These are phyloP conservation scores for Fusarium citri DNA, from an alignment of 2,329 filamentous ascomycete species.

Conservation along the genomic window DNA sequence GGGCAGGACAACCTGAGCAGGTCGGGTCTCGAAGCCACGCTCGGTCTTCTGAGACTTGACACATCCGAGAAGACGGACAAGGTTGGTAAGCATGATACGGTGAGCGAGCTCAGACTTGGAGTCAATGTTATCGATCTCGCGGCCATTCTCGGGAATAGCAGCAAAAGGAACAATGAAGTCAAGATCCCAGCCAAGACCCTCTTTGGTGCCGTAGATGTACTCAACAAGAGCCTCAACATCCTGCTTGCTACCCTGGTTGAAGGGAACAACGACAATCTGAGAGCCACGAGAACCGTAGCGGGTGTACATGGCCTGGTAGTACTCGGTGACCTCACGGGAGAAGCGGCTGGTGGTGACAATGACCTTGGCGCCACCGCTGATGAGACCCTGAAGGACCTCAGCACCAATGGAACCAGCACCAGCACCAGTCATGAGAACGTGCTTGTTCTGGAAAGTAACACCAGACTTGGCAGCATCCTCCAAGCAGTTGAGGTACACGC, in stretches of 20 bases:
- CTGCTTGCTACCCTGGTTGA: constrained; percentile 99
- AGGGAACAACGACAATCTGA: constrained; percentile 96
- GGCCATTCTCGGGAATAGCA: constrained; percentile 96
- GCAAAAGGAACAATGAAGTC: constrained; percentile 97
- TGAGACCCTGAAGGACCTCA: constrained; percentile 93
- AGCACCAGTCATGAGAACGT: constrained; percentile 97
- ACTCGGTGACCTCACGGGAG: constrained; percentile 97
- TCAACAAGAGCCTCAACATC: constrained; percentile 93
- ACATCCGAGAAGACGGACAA: constrained; percentile 87
- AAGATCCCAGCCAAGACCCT: constrained; percentile 96
- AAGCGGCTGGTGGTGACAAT: constrained; percentile 96
- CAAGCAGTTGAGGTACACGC: constrained; percentile 89
- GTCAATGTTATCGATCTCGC: constrained; percentile 96
- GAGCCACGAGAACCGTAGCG: constrained; percentile 93
- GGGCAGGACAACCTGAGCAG: constrained; percentile 94
- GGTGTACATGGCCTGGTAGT: constrained; percentile 99
- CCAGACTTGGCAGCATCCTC: constrained; percentile 89
- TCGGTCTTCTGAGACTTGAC: constrained; percentile 92
- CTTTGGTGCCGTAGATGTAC: constrained; percentile 97
- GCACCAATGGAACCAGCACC: constrained; percentile 98
- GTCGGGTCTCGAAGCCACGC: constrained; percentile 91
- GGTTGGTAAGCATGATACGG: constrained; percentile 98
- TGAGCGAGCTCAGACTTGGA: constrained; percentile 98
- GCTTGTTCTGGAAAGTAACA: constrained; percentile 93
- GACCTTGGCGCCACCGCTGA: constrained; percentile 96